These are phyloP conservation scores for Saccharomyces hybrid DNA, from an alignment of 1,139 yeast genomes.

Conservation along the genomic window DNA sequence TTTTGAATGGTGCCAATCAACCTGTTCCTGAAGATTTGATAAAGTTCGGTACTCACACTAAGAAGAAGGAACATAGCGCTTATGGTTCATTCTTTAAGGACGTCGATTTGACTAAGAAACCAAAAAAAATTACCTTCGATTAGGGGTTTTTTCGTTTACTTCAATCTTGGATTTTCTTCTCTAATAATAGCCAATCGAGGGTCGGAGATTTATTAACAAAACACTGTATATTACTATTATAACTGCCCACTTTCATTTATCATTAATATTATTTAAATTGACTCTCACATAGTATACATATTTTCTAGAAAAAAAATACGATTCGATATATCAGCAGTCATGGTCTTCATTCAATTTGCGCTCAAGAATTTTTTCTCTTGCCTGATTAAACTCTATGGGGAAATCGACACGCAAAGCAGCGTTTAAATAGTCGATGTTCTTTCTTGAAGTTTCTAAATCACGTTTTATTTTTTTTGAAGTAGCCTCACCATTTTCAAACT, in stretches of 20 bases:
- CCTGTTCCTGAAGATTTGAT: constrained; percentile 93
- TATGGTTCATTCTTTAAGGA: constrained; percentile 95
- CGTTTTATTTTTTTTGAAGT: constrained; percentile 16
- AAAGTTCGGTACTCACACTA: constrained; percentile 95
- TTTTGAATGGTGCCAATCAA: constrained; percentile 88
- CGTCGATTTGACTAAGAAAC: constrained; percentile 78
- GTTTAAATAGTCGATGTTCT: constrained; percentile 18
- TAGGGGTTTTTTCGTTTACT: constrained; percentile 7
- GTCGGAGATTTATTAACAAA: neutral
- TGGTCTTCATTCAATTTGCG: constrained; percentile 15
- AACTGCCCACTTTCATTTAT: neutral
- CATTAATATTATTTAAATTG: neutral
- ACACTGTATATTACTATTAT: neutral
- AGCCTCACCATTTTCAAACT: constrained; percentile 20
- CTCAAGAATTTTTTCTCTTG: constrained; percentile 26
- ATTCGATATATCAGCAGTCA: neutral
- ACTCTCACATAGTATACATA: neutral
- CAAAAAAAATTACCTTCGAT: constrained; percentile 80
- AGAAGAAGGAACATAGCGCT: constrained; percentile 92
- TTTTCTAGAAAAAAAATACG: neutral
- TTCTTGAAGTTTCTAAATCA: constrained; percentile 16
- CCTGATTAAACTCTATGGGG: constrained; percentile 30
- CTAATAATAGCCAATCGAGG: neutral
- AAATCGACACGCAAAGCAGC: constrained; percentile 17
- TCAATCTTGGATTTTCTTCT: neutral